Base-by-base conservation (phyloP, 805 yeast genomes). In the Zygotorulaspora sp. region DNA sequence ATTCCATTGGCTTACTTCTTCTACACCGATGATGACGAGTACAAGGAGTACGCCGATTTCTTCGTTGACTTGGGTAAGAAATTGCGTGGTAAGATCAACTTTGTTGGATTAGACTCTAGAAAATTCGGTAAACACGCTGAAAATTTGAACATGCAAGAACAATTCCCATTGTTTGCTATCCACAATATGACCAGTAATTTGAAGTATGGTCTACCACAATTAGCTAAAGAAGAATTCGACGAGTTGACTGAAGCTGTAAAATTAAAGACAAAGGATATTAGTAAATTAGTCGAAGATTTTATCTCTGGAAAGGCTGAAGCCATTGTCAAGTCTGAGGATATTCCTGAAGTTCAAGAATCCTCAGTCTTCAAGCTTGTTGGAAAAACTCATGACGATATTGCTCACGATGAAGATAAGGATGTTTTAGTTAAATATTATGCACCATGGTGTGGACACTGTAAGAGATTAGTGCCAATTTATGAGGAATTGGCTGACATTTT, bases 361-460 rank as follows among this genome's bases (percentile, higher is more conserved):
- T 77, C 82, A 37, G 90, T 83, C 32, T 69, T 71, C 61, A 81
- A 77, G 57, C 72, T 90, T 51, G 97, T 90, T 44, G 95, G 87
- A 51, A 75, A 78, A 67, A 86, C 79, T 57, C 92, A 86, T 66
- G 82, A 83, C 35, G 77, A 72, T 22, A 66, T 86, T 43, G 74
- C 86, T 36, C 64, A 63, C 20, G 79, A 80, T 53, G 56, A 59
- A 36, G 56, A 49, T 14, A 82, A 78, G 67, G 90, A 83, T 59
- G 80, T 84, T 24, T 66, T 89, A 40, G 95, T 90, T 40, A 84
- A 86, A 70, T 90, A 89, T 68, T 89, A 85, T 59, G 97, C 97
- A 33, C 94, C 95, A 67, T 89, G 96, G 96, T 88, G 96, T 71
- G 94, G 96, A 32, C 96, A 88, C 72, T 87, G 96, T 72, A 87